Evolutionary conservation across 1,284 basidiomycete genomes (phyloP).

Genomic region (Sporisorium sorghi): DNA sequence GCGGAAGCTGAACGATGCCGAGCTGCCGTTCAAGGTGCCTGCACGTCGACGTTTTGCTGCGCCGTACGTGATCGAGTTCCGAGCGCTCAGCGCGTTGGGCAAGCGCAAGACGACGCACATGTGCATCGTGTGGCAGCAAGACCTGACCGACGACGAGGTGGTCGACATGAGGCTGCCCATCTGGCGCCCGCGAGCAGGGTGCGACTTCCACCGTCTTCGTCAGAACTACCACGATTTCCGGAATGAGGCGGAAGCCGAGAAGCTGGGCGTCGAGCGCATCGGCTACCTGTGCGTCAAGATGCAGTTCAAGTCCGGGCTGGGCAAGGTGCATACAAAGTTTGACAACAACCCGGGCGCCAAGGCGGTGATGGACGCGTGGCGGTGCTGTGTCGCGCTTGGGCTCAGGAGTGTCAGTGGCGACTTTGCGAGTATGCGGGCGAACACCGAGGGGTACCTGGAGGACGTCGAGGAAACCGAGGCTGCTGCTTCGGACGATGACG

Average conservation of each 20-base stretch:
- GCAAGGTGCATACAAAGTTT: conserved; percentile 48
- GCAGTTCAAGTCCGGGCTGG: conserved; percentile 58
- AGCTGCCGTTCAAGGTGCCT: conserved; percentile 47
- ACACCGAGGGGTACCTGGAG: conserved; percentile 26
- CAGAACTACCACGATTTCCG: conserved; percentile 54
- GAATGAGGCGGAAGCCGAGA: conserved; percentile 36
- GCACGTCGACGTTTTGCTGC: conserved; percentile 46
- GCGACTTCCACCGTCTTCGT: conserved; percentile 47
- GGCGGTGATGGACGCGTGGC: conserved; percentile 54
- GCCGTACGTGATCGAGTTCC: conserved; percentile 53
- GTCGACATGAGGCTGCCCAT: conserved; percentile 40
- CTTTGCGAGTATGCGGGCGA: conserved; percentile 29
- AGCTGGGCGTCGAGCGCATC: conserved; percentile 38
- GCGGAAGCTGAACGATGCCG: conserved; percentile 30
- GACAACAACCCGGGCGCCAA: conserved; percentile 39
- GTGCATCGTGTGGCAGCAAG: conserved; percentile 54
- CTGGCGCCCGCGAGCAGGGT: conserved; percentile 25
- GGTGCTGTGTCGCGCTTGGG: conserved; percentile 41
- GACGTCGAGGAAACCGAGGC: conserved; percentile 4
- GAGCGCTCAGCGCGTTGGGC: conserved; percentile 36
- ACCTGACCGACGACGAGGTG: conserved; percentile 53
- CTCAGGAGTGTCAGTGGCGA: conserved; percentile 42
- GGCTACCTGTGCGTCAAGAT: conserved; percentile 40
- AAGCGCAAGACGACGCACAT: conserved; percentile 32
- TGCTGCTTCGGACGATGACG: not conserved